phyloP scores from a whole-genome alignment of 306 rosid species.

The Sesbania bispinosa region DNA sequence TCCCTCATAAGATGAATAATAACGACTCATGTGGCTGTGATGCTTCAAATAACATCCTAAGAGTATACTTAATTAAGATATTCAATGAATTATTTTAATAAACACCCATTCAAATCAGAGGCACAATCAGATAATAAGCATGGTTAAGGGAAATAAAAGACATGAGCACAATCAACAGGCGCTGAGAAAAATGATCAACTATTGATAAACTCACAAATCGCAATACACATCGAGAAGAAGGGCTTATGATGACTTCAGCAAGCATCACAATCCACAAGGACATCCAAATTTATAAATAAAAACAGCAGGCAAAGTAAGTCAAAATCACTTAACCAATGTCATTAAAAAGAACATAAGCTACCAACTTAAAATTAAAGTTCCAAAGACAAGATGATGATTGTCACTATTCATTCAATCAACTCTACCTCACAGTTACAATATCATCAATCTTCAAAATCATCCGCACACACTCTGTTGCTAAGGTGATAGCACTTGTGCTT shows the following conservation, averaged over 20 bases:
- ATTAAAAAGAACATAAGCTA: conserved; percentile 24
- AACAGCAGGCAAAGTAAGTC: conserved; percentile 21
- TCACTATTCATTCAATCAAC: conserved; percentile 14
- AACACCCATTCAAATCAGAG: conserved; percentile 8
- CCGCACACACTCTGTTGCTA: conserved; percentile 96
- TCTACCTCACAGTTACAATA: conserved; percentile 91
- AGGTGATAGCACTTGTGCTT: conserved; percentile 90
- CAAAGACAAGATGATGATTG: conserved; percentile 27
- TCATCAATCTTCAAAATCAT: conserved; percentile 99
- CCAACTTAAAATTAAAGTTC: conserved; percentile 23
- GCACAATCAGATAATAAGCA: background rate
- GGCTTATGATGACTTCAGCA: background rate
- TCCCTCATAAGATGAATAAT: background rate
- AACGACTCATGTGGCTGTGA: background rate
- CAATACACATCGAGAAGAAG: conserved; percentile 1
- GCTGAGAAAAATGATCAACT: conserved; percentile 3
- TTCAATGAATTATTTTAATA: background rate
- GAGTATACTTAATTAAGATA: background rate
- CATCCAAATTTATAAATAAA: conserved; percentile 22
- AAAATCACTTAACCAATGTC: conserved; percentile 25
- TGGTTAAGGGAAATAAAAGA: background rate
- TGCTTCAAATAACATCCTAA: background rate
- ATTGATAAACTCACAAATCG: conserved; percentile 7
- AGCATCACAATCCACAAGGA: conserved; percentile 15
- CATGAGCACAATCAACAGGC: background rate